Evolutionary conservation across 345 rosid genomes (phyloP), one percentile per base, ranked within the genome.

Genomic region (Heritiera fomes): DNA sequence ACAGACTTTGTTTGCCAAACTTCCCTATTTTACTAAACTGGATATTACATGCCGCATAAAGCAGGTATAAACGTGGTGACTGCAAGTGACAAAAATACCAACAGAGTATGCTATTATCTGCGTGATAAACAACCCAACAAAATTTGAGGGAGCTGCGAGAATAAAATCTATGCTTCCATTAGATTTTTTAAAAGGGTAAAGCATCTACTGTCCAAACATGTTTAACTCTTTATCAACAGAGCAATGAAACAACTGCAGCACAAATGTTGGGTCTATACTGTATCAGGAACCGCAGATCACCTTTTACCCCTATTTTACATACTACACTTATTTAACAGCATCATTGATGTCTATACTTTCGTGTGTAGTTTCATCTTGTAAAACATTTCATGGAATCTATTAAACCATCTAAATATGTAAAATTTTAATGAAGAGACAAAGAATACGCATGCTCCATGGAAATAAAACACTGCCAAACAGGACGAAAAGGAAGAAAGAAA

Each of bases 131-230:
- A 67, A 52, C 46, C 61, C 15, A 72, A 52, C 23, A 53, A 68
- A 68, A 20, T 32, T 34, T 17, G 61, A 15, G 46, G 30, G 9
- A 50, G 45, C 30, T 53, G n/a, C 34, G 76, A 72, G 15, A 55
- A 72, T 17, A 15, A 6, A 72, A 72, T 34, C 75, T 53, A 32
- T 17, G 53, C 75, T 15, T 72, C 62, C 12, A 52, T 71, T 38
- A 34, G 23, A 7, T 23, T 8, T 6, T 32, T 62, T 11, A 62
- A 28, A 62, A 11, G 30, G 30, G 17, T 2, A 32, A 30, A 59
- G n/a, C 14, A 38, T n/a, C 32, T 23, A 60, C 4, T 2, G 65
- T 67, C 67, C 32, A n/a, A 74, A 53, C 6, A 30, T 20, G 64
- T 13, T 23, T 4, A 11, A 20, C 73, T 8, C 32, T 66, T 40